phyloP scores from a whole-genome alignment of 1,139 yeast genomes.

The Sugiyamaella pinicola region DNA sequence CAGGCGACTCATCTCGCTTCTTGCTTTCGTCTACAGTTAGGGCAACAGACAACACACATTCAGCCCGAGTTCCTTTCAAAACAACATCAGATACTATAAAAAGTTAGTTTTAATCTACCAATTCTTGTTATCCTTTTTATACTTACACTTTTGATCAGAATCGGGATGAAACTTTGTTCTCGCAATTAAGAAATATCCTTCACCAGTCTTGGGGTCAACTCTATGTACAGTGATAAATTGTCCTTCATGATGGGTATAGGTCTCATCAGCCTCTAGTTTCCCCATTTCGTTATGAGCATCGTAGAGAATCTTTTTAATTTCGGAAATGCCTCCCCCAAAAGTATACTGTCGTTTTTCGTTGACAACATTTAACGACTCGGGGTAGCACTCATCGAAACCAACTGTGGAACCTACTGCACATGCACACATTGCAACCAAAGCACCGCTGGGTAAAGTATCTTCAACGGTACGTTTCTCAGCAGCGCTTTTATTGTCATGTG shows the following conservation, averaged over 20 bases:
- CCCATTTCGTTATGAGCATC: conserved; percentile 70
- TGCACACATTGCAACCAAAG: conserved; percentile 87
- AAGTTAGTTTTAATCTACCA: conserved; percentile 37
- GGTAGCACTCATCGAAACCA: conserved; percentile 93
- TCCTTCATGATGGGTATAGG: conserved; percentile 92
- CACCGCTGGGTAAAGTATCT: conserved; percentile 93
- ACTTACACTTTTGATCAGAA: conserved; percentile 39
- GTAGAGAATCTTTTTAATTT: conserved; percentile 60
- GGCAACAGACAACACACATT: conserved; percentile 60
- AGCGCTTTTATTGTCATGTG: conserved; percentile 94
- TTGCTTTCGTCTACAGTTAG: conserved; percentile 53
- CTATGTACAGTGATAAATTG: conserved; percentile 91
- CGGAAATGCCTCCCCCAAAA: conserved; percentile 68
- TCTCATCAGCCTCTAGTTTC: conserved; percentile 74
- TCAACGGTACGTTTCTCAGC: conserved; percentile 87
- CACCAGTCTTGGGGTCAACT: conserved; percentile 78
- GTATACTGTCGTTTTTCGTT: conserved; percentile 69
- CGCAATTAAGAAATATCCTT: conserved; percentile 87
- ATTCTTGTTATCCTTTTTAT: background rate
- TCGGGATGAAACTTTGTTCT: conserved; percentile 67
- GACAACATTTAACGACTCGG: conserved; percentile 79
- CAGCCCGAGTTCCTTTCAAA: conserved; percentile 67
- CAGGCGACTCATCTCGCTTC: conserved; percentile 48
- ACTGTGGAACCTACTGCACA: conserved; percentile 94
- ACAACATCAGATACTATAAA: conserved; percentile 62